A percentile compares a stretch with the other conserved stretches of the same genome.
Evolutionary conservation across 2,329 filamentous ascomycete species (phyloP).

Genomic region (Curvularia hawaiiensis): DNA sequence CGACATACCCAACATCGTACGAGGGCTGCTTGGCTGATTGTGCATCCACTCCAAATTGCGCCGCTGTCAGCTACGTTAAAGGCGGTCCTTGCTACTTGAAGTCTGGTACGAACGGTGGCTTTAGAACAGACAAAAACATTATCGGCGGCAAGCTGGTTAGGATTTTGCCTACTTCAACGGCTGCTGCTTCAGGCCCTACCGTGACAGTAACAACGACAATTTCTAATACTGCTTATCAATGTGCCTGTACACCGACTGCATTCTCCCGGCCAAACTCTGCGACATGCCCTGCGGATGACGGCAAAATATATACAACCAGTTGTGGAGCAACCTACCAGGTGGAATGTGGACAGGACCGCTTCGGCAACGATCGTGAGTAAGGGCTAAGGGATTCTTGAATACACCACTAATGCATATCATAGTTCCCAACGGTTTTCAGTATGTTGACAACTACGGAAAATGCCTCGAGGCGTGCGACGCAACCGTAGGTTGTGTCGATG

Average conservation of each 20-base stretch:
- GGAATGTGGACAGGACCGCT: constrained; percentile 33
- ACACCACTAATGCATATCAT: constrained; percentile 3
- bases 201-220: constrained; percentile 20
- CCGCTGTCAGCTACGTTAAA: constrained; percentile 26
- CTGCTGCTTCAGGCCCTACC: constrained; percentile 4
- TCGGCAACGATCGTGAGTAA: constrained; percentile 27
- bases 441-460: constrained; percentile 14
- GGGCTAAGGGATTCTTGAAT: too few relatives aligned
- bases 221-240: constrained; percentile 13
- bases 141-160: constrained; percentile 24
- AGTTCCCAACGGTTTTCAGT: constrained; percentile 18
- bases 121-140: constrained; percentile 13
- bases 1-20: constrained; percentile 21
- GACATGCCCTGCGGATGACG: constrained; percentile 25
- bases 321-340: constrained; percentile 28
- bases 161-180: not conserved
- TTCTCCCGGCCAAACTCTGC: not conserved
- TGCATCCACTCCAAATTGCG: constrained; percentile 19
- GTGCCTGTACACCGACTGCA: constrained; percentile 16
- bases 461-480: constrained; percentile 31
- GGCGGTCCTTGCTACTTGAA: constrained; percentile 28
- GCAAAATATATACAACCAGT: constrained; percentile 17
- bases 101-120: constrained; percentile 6
- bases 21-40: constrained; percentile 26
- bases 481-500: constrained; percentile 26